Evolutionary conservation across 2,329 filamentous ascomycete genomes (phyloP), one percentile per base, ranked within the genome.

Genomic region (Dactylellina haptotyla): DNA sequence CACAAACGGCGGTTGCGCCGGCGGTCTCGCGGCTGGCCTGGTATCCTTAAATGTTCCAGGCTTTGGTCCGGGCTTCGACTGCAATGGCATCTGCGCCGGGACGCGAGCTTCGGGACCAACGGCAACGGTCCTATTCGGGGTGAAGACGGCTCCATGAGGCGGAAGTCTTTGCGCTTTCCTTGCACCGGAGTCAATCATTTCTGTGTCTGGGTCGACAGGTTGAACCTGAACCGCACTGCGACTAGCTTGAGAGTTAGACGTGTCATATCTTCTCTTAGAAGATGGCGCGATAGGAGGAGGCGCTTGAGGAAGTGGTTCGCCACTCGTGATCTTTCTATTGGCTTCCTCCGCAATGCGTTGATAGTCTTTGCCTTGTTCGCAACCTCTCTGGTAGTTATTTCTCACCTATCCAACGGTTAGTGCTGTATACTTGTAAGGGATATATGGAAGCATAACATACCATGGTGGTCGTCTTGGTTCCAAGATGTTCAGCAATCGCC

Each of bases 391-490:
- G 76, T 86, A 90, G 77, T 88, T 90, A 77, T 90, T 90, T 77
- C 89, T 89, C 23, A 90, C 87, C 87, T 89, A 78, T 76, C 4
- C 65, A 53, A 74, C 75, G 59, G 63, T 79, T 76, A 79, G 75
- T 77, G 75, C 34, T 73, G 62, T 61, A 75, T 50, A 75, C 67
- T 75, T 76, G 77, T 78, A 77, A 79, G 39, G n/a, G 4, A 41
- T 45, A 43, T 20, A 4, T 1, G 20, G 53, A 23, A 43, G 6
- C 53, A 8, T 5, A 46, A 79, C 84, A 80, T 84, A 91, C 91
- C 91, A 95, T 95, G n/a, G 90, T 90, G 64, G 89, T 86, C 16
- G 91, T 94, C 81, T 94, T 94, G 3, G 90, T 92, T 54, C 89
- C 89, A 89, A 95, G 93, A 77, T 92, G 88, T 57, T 84, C 84